A percentile compares a stretch with the other conserved stretches of the same genome.
These are phyloP conservation scores for Rosa multiflora DNA, from an alignment of 306 rosid genomes.

Conservation along the genomic window DNA sequence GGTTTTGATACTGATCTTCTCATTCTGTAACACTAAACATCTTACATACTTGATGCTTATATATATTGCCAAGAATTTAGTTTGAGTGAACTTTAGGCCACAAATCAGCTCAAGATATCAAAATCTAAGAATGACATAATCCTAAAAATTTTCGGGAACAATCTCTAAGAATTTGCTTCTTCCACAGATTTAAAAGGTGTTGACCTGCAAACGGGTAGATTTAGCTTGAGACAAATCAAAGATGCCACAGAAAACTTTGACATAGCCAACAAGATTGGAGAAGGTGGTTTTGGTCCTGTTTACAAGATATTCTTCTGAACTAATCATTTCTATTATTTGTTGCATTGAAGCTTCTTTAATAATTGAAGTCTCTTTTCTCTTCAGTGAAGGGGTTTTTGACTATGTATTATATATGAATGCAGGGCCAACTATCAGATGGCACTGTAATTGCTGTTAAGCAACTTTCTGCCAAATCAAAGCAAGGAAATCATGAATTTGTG, in stretches of 20 bases:
- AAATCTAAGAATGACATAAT: background rate
- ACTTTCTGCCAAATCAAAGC: slow-evolving; percentile 43
- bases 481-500: slow-evolving; percentile 41
- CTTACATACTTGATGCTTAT: background rate
- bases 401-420: slow-evolving; percentile 4
- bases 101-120: background rate
- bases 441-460: slow-evolving; percentile 32
- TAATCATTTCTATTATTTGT: slow-evolving; percentile 3
- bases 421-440: slow-evolving; percentile 31
- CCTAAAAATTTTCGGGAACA: background rate
- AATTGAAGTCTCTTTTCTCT: background rate
- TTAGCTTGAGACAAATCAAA: slow-evolving; percentile 56
- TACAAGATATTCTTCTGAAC: slow-evolving; percentile 40
- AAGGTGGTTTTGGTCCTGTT: slow-evolving; percentile 68
- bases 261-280: slow-evolving; percentile 49
- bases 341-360: background rate
- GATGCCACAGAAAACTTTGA: slow-evolving; percentile 64
- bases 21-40: background rate
- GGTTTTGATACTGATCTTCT: no score
- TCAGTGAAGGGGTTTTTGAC: background rate
- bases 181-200: slow-evolving; percentile 42
- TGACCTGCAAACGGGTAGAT: slow-evolving; percentile 48
- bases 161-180: background rate
- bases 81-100: background rate
- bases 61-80: no score